These are phyloP conservation scores for Geotrichum klebahnii DNA, from an alignment of 1,139 yeast genomes.

Conservation along the genomic window DNA sequence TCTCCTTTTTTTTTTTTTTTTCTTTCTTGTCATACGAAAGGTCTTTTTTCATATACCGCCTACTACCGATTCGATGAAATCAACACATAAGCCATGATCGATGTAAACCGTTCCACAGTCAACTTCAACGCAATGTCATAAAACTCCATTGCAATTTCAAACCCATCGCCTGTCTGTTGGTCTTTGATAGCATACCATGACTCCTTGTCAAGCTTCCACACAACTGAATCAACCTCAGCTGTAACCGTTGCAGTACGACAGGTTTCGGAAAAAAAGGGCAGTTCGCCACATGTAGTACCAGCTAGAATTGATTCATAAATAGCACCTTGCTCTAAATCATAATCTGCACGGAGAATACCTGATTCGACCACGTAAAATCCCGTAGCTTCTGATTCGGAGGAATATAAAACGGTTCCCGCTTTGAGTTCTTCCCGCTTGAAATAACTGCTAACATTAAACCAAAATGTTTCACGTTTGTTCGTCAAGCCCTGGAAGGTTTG, in stretches of 20 bases:
- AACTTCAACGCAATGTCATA: conserved; percentile 60
- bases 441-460: conserved; percentile 55
- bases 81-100: conserved; percentile 36
- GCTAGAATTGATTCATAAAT: conserved; percentile 77
- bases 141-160: conserved; percentile 63
- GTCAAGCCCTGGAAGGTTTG: conserved; percentile 68
- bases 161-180: conserved; percentile 44
- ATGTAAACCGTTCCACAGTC: conserved; percentile 64
- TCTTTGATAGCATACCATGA: conserved; percentile 45
- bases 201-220: conserved; percentile 64
- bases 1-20: background rate
- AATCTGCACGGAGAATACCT: conserved; percentile 67
- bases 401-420: conserved; percentile 43
- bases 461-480: conserved; percentile 56
- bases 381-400: conserved; percentile 34
- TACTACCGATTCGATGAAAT: conserved; percentile 27
- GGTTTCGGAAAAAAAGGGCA: conserved; percentile 49
- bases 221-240: conserved; percentile 54
- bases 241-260: conserved; percentile 40
- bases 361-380: conserved; percentile 66
- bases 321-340: conserved; percentile 52
- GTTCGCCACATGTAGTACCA: conserved; percentile 85
- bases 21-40: background rate
- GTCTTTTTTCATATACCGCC: background rate
- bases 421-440: conserved; percentile 51